Percentiles rank a stretch among this genome's conserved stretches.
These are phyloP conservation scores for Pythium volutum DNA, from an alignment of 352 stramenopile genomes.

Conservation along the genomic window DNA sequence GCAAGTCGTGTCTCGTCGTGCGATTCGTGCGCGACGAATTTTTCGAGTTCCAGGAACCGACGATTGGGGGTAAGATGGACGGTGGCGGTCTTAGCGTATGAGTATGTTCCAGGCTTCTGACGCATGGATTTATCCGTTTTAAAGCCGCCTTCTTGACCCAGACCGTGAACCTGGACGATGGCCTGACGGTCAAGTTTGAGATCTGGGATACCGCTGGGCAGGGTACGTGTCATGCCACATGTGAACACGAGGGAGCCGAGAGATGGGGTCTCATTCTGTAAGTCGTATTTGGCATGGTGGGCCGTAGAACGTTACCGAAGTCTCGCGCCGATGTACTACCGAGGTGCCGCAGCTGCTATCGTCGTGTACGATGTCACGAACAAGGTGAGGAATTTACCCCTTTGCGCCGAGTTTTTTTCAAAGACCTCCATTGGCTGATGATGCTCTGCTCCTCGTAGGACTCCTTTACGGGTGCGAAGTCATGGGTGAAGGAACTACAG, in stretches of 20 bases:
- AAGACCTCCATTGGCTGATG: neutral
- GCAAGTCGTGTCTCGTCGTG: slow-evolving; percentile 99
- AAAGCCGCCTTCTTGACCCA: slow-evolving; percentile 97
- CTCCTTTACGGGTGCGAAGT: slow-evolving; percentile 97
- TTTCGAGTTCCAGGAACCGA: slow-evolving; percentile 99
- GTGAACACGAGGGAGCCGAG: neutral
- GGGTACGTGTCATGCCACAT: slow-evolving; percentile 36
- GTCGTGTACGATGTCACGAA: slow-evolving; percentile 98
- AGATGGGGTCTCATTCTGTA: neutral
- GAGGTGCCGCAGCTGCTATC: slow-evolving; percentile 93
- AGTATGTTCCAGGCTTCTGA: neutral
- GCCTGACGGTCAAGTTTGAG: slow-evolving; percentile 99
- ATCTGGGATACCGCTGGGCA: slow-evolving; percentile 99
- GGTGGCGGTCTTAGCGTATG: neutral
- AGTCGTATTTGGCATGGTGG: slow-evolving; percentile 11
- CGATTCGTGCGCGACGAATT: slow-evolving; percentile 99
- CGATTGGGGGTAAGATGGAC: slow-evolving; percentile 84
- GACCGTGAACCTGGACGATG: slow-evolving; percentile 97
- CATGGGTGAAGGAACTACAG: slow-evolving; percentile 99
- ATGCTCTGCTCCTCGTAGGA: slow-evolving; percentile 59
- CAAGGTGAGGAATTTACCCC: slow-evolving; percentile 54
- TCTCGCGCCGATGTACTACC: slow-evolving; percentile 98
- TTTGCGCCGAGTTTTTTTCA: neutral
- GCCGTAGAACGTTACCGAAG: slow-evolving; percentile 93
- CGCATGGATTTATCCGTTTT: neutral